phyloP scores from a whole-genome alignment of 108 stramenopile genomes.

The Nitzschia palea region DNA sequence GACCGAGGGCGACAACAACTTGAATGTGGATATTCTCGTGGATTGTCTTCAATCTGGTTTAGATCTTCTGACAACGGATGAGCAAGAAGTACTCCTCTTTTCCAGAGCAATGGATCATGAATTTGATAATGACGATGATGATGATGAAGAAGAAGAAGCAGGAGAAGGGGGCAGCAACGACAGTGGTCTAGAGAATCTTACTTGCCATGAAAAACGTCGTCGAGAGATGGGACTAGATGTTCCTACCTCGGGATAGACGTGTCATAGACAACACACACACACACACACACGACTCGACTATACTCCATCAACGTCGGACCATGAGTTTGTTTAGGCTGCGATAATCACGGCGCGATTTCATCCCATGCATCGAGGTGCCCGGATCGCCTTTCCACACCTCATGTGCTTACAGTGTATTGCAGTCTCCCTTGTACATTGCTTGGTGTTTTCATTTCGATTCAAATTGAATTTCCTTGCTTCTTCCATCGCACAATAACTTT shows the following conservation, averaged over 20 bases:
- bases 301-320: no score
- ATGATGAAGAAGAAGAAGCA: neutral
- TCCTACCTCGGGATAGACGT: neutral
- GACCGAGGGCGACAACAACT: neutral
- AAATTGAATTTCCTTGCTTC: no score
- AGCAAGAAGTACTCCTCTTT: neutral
- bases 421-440: no score
- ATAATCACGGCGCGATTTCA: no score
- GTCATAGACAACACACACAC: neutral
- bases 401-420: no score
- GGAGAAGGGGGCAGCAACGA: neutral
- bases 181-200: neutral
- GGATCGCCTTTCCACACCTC: no score
- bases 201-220: neutral
- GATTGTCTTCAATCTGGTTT: constrained; percentile 59
- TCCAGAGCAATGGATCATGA: neutral
- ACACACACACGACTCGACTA: no score
- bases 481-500: no score
- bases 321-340: no score
- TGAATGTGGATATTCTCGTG: constrained; percentile 42
- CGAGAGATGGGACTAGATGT: neutral
- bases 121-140: neutral
- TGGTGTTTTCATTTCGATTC: no score
- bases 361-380: no score
- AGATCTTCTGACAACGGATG: constrained; percentile 27